These are phyloP conservation scores for Kalmanozyma brasiliensis DNA, from an alignment of 1,284 basidiomycete species.

Conservation along the genomic window DNA sequence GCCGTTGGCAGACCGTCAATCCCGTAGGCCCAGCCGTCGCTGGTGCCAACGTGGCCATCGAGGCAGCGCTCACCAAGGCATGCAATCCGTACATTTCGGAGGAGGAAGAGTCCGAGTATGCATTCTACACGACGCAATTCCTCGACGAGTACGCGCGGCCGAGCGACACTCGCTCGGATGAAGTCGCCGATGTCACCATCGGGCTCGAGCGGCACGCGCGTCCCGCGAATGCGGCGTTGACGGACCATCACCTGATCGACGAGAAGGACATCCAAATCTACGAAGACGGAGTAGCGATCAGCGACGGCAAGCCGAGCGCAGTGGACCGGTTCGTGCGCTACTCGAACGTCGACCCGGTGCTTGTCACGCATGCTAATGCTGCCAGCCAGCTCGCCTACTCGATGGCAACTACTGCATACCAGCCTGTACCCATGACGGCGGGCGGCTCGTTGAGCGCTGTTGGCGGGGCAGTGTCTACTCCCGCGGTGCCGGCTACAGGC, in stretches of 20 bases:
- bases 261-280: conserved; percentile 52
- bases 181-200: not conserved
- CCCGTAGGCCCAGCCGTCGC: conserved; percentile 22
- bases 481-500: conserved; percentile 1
- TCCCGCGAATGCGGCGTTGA: conserved; percentile 12
- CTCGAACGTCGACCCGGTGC: conserved; percentile 31
- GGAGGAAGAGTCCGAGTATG: conserved; percentile 43
- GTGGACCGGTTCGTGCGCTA: conserved; percentile 29
- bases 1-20: conserved; percentile 42
- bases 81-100: conserved; percentile 44
- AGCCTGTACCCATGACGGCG: conserved; percentile 1
- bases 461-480: not conserved
- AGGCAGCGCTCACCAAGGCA: conserved; percentile 36
- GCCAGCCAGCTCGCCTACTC: conserved; percentile 18
- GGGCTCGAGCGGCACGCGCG: not conserved
- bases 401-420: not conserved
- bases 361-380: conserved; percentile 34
- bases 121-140: conserved; percentile 49
- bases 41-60: conserved; percentile 40
- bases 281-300: conserved; percentile 46
- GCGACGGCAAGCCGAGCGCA: conserved; percentile 13
- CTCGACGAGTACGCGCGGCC: conserved; percentile 32
- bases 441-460: not conserved
- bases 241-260: conserved; percentile 44
- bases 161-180: conserved; percentile 6